Conservation (phyloP, 2,329 filamentous ascomycete genomes). For the Colletotrichum sp. region DNA sequence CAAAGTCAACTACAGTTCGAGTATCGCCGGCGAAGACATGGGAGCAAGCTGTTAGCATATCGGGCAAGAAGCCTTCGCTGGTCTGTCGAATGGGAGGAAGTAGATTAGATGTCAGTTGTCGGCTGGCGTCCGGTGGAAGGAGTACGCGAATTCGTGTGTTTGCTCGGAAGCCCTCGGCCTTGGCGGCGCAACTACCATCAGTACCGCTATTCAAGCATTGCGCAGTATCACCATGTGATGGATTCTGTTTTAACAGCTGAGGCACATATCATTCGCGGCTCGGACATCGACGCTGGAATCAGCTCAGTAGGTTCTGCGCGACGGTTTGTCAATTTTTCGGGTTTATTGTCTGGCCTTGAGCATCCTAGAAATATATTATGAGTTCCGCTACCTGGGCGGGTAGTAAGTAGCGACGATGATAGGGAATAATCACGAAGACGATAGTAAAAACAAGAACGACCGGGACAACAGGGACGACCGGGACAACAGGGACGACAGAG, state of each 20-base stretch:
- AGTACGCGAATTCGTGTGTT: neutral
- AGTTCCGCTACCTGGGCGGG: too few species aligned
- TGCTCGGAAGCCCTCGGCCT: too few species aligned
- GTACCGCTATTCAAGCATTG: rapidly evolving
- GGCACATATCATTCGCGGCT: neutral
- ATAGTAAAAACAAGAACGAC: too few species aligned
- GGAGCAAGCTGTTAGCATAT: neutral
- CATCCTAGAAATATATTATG: neutral
- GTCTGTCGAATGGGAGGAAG: neutral
- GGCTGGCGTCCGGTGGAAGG: neutral
- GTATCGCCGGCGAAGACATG: neutral
- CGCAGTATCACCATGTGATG: neutral
- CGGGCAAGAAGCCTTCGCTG: neutral
- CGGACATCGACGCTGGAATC: neutral
- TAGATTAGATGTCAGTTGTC: neutral
- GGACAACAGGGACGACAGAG: too few species aligned
- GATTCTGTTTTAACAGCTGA: neutral
- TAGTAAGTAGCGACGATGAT: too few species aligned
- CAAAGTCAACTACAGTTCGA: neutral
- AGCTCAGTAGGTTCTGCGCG: neutral
- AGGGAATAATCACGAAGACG: too few species aligned
- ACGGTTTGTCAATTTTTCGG: rapidly evolving
- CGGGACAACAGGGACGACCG: too few species aligned
- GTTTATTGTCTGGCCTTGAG: neutral
- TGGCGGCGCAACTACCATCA: neutral